phyloP scores from a whole-genome alignment of 441 rosid genomes.

The Metrosideros polymorpha region DNA sequence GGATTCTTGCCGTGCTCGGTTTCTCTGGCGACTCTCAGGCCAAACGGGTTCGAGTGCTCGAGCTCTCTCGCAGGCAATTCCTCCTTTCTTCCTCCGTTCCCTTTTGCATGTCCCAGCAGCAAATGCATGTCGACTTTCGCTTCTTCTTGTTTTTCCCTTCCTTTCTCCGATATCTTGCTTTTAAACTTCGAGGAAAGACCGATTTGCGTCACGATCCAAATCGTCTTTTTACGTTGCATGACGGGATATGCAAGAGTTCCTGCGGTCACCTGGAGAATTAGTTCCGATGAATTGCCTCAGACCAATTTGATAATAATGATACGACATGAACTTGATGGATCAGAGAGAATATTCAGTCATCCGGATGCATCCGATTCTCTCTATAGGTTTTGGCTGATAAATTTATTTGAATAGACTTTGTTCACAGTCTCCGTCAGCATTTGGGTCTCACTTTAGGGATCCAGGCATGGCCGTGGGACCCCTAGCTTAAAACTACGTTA shows the following conservation, averaged over 20 bases:
- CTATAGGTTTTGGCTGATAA: background rate
- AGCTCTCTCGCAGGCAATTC: conserved; percentile 77
- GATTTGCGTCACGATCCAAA: background rate
- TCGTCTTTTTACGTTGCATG: background rate
- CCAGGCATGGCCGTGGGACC: background rate
- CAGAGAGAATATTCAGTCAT: background rate
- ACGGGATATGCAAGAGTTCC: background rate
- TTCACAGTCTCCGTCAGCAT: background rate
- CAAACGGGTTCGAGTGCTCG: conserved; percentile 83
- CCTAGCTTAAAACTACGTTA: background rate
- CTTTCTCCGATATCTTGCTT: background rate
- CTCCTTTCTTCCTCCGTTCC: background rate
- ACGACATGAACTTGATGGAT: background rate
- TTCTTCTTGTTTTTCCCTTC: background rate
- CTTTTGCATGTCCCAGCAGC: background rate
- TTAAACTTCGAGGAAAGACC: background rate
- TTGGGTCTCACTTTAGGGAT: background rate
- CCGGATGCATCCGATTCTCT: background rate
- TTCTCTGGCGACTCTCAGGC: conserved; percentile 87
- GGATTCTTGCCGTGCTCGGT: conserved; percentile 84
- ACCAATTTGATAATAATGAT: background rate
- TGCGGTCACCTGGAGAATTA: background rate
- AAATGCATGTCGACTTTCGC: background rate
- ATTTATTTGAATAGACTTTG: background rate
- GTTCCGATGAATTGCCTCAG: background rate